phyloP scores from a whole-genome alignment of 257 asterid species.

The Nicotiana tabacum region DNA sequence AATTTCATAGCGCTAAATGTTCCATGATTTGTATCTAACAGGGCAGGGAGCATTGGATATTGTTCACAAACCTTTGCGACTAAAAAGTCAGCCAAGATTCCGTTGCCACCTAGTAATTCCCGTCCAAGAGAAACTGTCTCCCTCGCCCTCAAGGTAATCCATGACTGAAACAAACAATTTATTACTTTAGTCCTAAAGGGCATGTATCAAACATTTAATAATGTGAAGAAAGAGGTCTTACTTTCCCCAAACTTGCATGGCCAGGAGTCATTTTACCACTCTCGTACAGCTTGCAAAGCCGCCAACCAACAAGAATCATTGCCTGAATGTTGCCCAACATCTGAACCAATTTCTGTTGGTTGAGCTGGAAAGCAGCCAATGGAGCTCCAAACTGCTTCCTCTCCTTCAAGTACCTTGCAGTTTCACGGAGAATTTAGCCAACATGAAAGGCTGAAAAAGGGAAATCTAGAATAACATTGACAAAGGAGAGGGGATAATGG shows the following conservation, averaged over 20 bases:
- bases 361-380: constrained; percentile 90
- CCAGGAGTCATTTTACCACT: constrained; percentile 93
- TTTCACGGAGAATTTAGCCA: not conserved
- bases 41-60: not conserved
- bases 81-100: constrained; percentile 66
- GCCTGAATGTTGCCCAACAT: constrained; percentile 90
- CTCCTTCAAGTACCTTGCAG: constrained; percentile 77
- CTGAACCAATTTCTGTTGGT: constrained; percentile 79
- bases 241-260: constrained; percentile 97
- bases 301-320: constrained; percentile 87
- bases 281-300: constrained; percentile 90
- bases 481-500: not conserved
- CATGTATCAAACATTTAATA: not conserved
- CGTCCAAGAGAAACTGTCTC: constrained; percentile 86
- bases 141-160: constrained; percentile 75
- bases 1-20: too few species aligned
- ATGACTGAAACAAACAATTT: constrained; percentile 39
- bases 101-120: constrained; percentile 92
- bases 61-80: constrained; percentile 67
- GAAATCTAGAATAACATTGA: not conserved
- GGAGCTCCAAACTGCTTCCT: constrained; percentile 98
- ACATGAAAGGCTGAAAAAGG: not conserved
- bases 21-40: not conserved
- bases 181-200: not conserved
- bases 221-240: constrained; percentile 11